Evolutionary conservation across 257 asterid genomes (phyloP).

Genomic region (Mentha longifolia): DNA sequence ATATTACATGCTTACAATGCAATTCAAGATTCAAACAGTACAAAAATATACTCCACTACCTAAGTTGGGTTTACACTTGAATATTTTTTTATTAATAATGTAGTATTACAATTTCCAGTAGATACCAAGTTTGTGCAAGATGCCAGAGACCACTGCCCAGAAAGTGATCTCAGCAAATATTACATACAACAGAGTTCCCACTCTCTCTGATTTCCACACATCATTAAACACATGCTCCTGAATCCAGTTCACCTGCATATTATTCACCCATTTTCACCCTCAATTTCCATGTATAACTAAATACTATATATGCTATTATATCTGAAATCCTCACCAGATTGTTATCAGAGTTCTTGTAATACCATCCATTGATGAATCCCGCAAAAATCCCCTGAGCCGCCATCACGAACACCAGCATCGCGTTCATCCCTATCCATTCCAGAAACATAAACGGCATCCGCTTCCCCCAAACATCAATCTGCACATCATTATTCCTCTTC

Average conservation of each 20-base stretch:
- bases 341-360: slow-evolving; percentile 52
- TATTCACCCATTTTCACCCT: too few relatives aligned
- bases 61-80: background rate
- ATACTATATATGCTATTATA: too few relatives aligned
- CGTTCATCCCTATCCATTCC: slow-evolving; percentile 97
- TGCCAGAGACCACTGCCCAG: slow-evolving; percentile 79
- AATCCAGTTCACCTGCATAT: slow-evolving; percentile 79
- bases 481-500: background rate
- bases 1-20: background rate
- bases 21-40: background rate
- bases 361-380: slow-evolving; percentile 85
- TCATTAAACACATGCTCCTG: slow-evolving; percentile 63
- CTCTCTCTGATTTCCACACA: slow-evolving; percentile 80
- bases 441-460: slow-evolving; percentile 75
- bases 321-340: slow-evolving; percentile 49
- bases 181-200: slow-evolving; percentile 74
- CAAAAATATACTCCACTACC: background rate
- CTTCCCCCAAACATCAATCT: slow-evolving; percentile 65
- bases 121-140: slow-evolving; percentile 65
- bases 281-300: background rate
- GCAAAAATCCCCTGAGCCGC: slow-evolving; percentile 88
- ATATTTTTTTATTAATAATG: background rate
- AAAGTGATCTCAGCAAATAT: slow-evolving; percentile 85
- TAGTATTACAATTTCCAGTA: slow-evolving; percentile 69
- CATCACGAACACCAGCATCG: slow-evolving; percentile 89